phyloP scores from a whole-genome alignment of 73 alveolate species.

The Paramecium octaurelia region DNA sequence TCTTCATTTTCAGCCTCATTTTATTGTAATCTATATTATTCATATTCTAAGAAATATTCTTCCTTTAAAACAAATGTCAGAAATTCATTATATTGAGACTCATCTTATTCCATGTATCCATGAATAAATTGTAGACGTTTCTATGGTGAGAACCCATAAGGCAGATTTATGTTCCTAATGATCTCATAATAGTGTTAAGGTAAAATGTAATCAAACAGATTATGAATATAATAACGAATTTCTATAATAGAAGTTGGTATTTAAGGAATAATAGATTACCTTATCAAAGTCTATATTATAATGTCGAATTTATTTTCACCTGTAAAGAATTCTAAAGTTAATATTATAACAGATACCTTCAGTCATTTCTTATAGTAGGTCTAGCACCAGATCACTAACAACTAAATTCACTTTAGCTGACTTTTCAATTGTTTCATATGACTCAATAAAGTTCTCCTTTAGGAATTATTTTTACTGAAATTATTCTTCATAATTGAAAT shows the following conservation, averaged over 20 bases:
- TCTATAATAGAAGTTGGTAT: background rate
- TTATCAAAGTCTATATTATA: background rate
- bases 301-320: background rate
- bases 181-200: background rate
- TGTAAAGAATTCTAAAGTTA: background rate
- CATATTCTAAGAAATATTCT: background rate
- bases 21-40: background rate
- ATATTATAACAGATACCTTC: background rate
- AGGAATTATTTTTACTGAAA: background rate
- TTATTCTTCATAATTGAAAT: background rate
- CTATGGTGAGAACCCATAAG: slow-evolving; percentile 9
- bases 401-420: background rate
- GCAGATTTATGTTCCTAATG: background rate
- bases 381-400: background rate
- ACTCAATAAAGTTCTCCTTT: background rate
- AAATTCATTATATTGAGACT: background rate
- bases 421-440: background rate
- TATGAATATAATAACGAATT: background rate
- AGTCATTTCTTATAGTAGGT: background rate
- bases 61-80: background rate
- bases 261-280: background rate
- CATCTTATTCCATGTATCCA: slow-evolving; percentile 30
- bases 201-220: background rate
- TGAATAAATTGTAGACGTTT: slow-evolving; percentile 3
- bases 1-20: background rate